Evolutionary conservation across 495 filamentous ascomycete genomes (phyloP).

Genomic region (Penicillium herquei): DNA sequence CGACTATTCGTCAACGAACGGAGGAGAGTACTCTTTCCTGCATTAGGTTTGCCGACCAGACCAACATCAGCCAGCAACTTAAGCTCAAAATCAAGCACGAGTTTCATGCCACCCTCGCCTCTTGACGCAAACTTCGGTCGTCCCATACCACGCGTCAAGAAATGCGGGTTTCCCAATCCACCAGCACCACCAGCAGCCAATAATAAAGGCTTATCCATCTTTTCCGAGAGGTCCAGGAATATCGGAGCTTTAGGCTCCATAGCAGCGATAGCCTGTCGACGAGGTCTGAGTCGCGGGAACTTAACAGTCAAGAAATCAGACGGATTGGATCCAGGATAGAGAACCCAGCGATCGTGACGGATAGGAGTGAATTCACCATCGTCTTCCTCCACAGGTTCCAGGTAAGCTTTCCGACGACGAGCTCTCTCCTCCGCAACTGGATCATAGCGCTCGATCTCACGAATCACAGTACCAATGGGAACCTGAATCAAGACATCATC

Average conservation of each 20-base stretch:
- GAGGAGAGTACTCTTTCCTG: slow-evolving; percentile 91
- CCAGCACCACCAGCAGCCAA: slow-evolving; percentile 87
- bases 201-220: slow-evolving; percentile 81
- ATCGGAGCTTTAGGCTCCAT: slow-evolving; percentile 70
- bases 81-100: slow-evolving; percentile 85
- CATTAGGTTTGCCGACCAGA: slow-evolving; percentile 91
- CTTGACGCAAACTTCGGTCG: slow-evolving; percentile 85
- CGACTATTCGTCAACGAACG: slow-evolving; percentile 81
- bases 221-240: slow-evolving; percentile 74
- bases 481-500: slow-evolving; percentile 86
- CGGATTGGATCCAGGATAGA: slow-evolving; percentile 73
- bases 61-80: slow-evolving; percentile 95
- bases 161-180: slow-evolving; percentile 91
- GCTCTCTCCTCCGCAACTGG: slow-evolving; percentile 65
- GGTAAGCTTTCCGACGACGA: slow-evolving; percentile 27
- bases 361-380: slow-evolving; percentile 32
- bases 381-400: slow-evolving; percentile 19
- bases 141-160: slow-evolving; percentile 64
- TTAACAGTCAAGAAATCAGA: slow-evolving; percentile 60
- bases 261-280: slow-evolving; percentile 54
- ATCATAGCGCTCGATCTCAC: slow-evolving; percentile 76
- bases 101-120: slow-evolving; percentile 72
- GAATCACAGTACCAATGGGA: slow-evolving; percentile 86
- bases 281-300: slow-evolving; percentile 59
- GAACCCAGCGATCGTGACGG: slow-evolving; percentile 71